These are phyloP conservation scores for Paecilomyces fulvus DNA, from an alignment of 2,329 filamentous ascomycete genomes.

Conservation along the genomic window DNA sequence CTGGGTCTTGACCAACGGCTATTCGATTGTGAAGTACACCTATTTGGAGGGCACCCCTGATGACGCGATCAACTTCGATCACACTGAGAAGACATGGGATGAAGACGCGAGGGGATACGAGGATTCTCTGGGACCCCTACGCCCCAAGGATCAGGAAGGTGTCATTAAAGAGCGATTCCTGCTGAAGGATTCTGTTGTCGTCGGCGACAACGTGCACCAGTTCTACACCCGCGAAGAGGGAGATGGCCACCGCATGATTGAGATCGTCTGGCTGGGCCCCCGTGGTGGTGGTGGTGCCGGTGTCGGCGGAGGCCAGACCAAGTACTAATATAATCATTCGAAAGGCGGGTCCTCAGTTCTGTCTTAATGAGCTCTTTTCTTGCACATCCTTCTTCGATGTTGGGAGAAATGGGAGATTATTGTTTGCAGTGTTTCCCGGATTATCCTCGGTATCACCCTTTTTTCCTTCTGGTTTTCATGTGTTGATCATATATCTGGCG, in stretches of 20 bases:
- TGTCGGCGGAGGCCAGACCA: conserved; percentile 20
- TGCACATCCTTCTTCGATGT: conserved; percentile 26
- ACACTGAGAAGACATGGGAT: conserved; percentile 37
- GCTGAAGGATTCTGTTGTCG: conserved; percentile 28
- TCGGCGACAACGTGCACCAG: conserved; percentile 37
- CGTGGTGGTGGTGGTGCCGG: conserved; percentile 29
- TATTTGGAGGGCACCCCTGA: conserved; percentile 27
- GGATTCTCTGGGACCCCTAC: conserved; percentile 30
- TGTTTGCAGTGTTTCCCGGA: not conserved
- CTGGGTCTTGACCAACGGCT: conserved; percentile 38
- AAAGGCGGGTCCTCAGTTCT: conserved; percentile 28
- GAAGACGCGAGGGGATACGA: conserved; percentile 35
- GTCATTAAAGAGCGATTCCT: conserved; percentile 35
- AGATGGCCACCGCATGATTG: conserved; percentile 34
- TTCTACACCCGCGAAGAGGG: conserved; percentile 33
- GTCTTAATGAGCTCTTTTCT: conserved; percentile 20
- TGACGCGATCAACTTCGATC: conserved; percentile 35
- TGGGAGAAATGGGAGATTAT: not conserved
- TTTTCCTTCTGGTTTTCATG: conserved; percentile 13
- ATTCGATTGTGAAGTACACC: conserved; percentile 36
- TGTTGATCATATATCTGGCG: conserved; percentile 26
- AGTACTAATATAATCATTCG: conserved; percentile 17
- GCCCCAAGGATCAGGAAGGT: conserved; percentile 30
- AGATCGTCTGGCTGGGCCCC: conserved; percentile 36
- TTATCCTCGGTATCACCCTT: conserved; percentile 4